A percentile compares a stretch with the other conserved stretches of the same genome.
Evolutionary conservation across 768 basidiomycete genomes (phyloP).

Genomic region (Pulveroboletus sp.): DNA sequence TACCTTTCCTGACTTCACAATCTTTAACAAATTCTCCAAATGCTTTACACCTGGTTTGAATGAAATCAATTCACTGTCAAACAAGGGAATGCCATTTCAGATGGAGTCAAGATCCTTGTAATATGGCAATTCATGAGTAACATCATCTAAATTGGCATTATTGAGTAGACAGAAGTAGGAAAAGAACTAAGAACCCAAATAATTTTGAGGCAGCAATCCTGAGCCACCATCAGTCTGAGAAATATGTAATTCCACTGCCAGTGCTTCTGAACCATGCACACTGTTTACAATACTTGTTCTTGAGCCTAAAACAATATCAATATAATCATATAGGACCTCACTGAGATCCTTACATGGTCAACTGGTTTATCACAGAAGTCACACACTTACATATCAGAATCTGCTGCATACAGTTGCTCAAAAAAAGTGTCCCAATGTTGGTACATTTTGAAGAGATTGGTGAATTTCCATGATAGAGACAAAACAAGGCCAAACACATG

Average conservation of each 20-base stretch:
- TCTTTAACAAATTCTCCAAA: neutral
- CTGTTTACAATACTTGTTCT: neutral
- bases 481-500: no score
- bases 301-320: neutral
- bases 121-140: slow-evolving; percentile 3
- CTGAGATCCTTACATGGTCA: neutral
- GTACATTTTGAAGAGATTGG: no score
- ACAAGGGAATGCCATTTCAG: slow-evolving; percentile 4
- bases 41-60: neutral
- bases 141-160: neutral
- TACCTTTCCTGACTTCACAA: neutral
- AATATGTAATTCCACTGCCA: neutral
- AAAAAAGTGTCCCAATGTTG: no score
- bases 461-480: no score
- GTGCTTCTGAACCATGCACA: neutral
- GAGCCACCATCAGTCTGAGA: neutral
- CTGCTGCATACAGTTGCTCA: no score
- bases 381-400: neutral
- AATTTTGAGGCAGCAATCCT: neutral
- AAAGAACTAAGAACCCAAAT: neutral
- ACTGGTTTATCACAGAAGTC: neutral
- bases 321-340: neutral
- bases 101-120: slow-evolving; percentile 5
- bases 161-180: no score
- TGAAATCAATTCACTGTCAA: slow-evolving; percentile 1